These are phyloP conservation scores for Niebla homalea DNA, from an alignment of 495 filamentous ascomycete genomes.

Conservation along the genomic window DNA sequence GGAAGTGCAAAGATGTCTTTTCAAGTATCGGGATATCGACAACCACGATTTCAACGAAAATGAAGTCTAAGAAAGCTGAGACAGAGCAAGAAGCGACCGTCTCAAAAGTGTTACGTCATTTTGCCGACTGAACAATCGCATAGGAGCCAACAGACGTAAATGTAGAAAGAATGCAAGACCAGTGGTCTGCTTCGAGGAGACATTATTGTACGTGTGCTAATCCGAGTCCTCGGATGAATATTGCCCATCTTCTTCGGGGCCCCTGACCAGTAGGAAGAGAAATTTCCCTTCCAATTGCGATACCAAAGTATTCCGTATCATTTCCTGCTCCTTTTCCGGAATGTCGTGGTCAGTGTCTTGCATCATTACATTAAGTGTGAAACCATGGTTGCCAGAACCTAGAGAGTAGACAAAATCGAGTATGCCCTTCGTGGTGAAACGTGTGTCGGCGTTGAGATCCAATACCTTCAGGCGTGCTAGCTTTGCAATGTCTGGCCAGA, in stretches of 20 bases:
- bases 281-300: conserved; percentile 29
- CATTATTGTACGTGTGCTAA: not conserved
- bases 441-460: conserved; percentile 31
- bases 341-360: conserved; percentile 22
- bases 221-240: not conserved
- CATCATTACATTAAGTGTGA: conserved; percentile 29
- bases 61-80: too few species aligned
- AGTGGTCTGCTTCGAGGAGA: not conserved
- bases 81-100: too few species aligned
- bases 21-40: too few species aligned
- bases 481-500: conserved; percentile 31
- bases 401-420: conserved; percentile 33
- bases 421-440: conserved; percentile 33
- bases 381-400: conserved; percentile 21
- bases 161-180: too few species aligned
- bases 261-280: conserved; percentile 23
- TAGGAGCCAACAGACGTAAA: too few species aligned
- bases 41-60: too few species aligned
- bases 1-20: too few species aligned
- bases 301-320: conserved; percentile 26
- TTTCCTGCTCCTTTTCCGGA: conserved; percentile 21
- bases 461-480: conserved; percentile 32
- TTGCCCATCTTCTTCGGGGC: conserved; percentile 4
- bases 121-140: not conserved
- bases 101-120: conserved; percentile 1